Percentiles rank a stretch among this genome's conserved stretches.
These are phyloP conservation scores for Podaxis sp. DNA, from an alignment of 768 basidiomycete species.

Conservation along the genomic window DNA sequence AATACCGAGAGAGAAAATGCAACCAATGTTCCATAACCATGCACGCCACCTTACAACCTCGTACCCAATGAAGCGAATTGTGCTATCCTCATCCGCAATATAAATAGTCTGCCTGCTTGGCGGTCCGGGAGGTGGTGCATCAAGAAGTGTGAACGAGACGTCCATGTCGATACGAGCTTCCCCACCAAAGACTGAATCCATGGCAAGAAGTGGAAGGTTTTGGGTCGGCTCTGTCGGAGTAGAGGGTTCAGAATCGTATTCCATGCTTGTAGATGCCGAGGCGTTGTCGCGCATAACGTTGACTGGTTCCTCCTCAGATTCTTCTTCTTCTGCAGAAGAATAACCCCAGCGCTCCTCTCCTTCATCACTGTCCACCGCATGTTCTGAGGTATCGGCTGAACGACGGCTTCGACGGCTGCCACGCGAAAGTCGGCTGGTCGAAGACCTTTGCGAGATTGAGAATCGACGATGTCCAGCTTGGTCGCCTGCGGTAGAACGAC, in stretches of 20 bases:
- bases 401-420: slow-evolving; percentile 50
- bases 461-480: slow-evolving; percentile 40
- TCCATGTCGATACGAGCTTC: slow-evolving; percentile 85
- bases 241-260: slow-evolving; percentile 70
- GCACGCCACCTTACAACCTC: slow-evolving; percentile 62
- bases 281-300: slow-evolving; percentile 36
- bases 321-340: slow-evolving; percentile 78
- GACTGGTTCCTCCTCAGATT: slow-evolving; percentile 39
- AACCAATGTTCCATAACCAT: slow-evolving; percentile 69
- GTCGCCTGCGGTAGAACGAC: slow-evolving; percentile 41
- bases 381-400: slow-evolving; percentile 54
- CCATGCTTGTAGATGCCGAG: slow-evolving; percentile 57
- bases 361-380: slow-evolving; percentile 52
- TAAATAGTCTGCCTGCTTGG: slow-evolving; percentile 86
- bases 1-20: slow-evolving; percentile 66
- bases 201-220: slow-evolving; percentile 64
- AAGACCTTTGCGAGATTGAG: slow-evolving; percentile 60
- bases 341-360: slow-evolving; percentile 89
- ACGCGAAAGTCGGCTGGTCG: slow-evolving; percentile 47
- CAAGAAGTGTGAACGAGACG: slow-evolving; percentile 53
- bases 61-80: slow-evolving; percentile 85
- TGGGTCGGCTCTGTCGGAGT: slow-evolving; percentile 48
- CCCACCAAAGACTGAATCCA: slow-evolving; percentile 81
- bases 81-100: slow-evolving; percentile 86
- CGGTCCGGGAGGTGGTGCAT: slow-evolving; percentile 76